Evolutionary conservation across 2,329 filamentous ascomycete species (phyloP).

Genomic region (Aspergillus thermomutatus): DNA sequence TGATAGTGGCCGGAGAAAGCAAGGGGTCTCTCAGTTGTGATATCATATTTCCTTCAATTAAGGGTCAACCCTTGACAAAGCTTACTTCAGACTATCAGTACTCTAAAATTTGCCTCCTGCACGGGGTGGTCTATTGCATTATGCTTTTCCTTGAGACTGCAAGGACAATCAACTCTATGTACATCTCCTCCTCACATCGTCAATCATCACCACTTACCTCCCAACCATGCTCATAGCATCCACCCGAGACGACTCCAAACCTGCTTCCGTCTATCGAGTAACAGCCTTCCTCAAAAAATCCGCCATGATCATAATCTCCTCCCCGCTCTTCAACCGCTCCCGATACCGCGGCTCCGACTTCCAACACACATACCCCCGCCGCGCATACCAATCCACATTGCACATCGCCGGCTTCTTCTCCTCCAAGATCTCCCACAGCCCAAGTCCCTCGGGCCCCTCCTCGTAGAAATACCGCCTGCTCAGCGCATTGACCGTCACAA

Average conservation of each 20-base stretch:
- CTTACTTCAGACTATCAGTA: neutral
- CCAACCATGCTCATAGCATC: neutral
- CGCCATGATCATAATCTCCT: constrained; percentile 9
- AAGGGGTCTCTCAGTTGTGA: neutral
- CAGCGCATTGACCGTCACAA: constrained; percentile 15
- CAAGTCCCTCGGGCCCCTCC: constrained; percentile 9
- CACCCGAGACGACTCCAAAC: neutral
- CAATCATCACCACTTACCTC: neutral
- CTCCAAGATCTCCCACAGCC: constrained; percentile 10
- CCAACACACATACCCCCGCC: constrained; percentile 24
- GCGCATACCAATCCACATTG: constrained; percentile 24
- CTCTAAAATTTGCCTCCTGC: neutral
- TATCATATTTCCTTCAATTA: neutral
- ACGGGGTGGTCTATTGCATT: neutral
- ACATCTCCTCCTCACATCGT: neutral
- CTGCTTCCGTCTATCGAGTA: neutral
- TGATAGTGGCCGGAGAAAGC: neutral
- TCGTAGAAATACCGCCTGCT: constrained; percentile 23
- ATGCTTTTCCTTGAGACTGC: neutral
- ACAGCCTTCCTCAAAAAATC: constrained; percentile 23
- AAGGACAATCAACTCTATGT: neutral
- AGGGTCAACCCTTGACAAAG: neutral
- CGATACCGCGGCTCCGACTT: constrained; percentile 22
- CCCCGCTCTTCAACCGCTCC: constrained; percentile 8
- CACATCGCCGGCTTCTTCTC: constrained; percentile 11